Percentiles rank a stretch among this genome's conserved stretches.
Conservation (phyloP, 2,329 filamentous ascomycete genomes). For the Diaporthe aspalathi region DNA sequence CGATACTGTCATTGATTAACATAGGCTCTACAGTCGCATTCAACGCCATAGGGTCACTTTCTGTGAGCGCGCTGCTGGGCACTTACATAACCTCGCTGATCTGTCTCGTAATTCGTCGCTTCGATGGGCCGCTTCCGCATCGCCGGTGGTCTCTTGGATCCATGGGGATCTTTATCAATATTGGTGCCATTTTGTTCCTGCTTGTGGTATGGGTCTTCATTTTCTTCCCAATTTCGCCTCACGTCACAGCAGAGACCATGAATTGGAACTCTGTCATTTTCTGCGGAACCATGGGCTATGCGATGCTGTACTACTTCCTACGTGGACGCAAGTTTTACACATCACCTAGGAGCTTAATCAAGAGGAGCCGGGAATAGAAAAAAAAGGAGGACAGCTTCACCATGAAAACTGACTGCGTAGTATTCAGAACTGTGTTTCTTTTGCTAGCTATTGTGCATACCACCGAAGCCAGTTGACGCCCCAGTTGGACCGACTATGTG, state of each 20-base stretch:
- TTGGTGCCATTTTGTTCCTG: constrained; percentile 57
- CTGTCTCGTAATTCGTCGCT: constrained; percentile 57
- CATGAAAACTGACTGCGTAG: too few species aligned
- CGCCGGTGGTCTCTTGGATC: constrained; percentile 56
- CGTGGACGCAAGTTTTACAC: constrained; percentile 43
- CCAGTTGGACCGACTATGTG: background rate
- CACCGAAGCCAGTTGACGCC: background rate
- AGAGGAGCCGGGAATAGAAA: constrained; percentile 32
- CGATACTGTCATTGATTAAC: constrained; percentile 16
- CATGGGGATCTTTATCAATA: constrained; percentile 55
- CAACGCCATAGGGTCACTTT: constrained; percentile 54
- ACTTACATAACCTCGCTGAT: constrained; percentile 62
- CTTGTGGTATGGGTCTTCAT: constrained; percentile 59
- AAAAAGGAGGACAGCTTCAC: background rate
- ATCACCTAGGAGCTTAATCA: constrained; percentile 42
- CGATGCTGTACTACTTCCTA: constrained; percentile 53
- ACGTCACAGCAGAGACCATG: constrained; percentile 54
- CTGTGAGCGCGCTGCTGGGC: constrained; percentile 60
- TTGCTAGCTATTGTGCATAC: background rate
- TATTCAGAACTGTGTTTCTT: background rate
- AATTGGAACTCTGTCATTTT: constrained; percentile 64
- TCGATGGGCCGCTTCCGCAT: constrained; percentile 52
- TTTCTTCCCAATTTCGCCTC: constrained; percentile 57
- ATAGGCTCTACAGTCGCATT: constrained; percentile 30
- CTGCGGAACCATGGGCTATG: constrained; percentile 51